Conservation (phyloP, 495 filamentous ascomycete species). For the Astrothelium macrocarpum region DNA sequence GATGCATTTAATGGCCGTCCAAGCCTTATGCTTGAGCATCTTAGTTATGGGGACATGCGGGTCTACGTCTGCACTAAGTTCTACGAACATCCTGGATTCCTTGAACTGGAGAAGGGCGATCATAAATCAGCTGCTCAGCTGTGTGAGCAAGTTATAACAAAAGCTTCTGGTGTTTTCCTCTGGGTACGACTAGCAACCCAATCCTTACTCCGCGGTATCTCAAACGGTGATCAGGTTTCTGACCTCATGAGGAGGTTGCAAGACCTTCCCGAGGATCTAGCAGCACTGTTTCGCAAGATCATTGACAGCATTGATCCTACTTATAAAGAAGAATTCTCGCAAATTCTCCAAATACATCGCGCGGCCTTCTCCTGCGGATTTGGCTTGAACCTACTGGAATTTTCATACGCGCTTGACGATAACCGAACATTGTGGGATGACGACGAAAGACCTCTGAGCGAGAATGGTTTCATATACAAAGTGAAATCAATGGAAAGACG, state of each 20-base stretch:
- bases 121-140: background rate
- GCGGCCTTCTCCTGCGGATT: background rate
- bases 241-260: background rate
- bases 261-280: background rate
- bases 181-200: slow-evolving; percentile 10
- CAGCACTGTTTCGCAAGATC: background rate
- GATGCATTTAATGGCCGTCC: slow-evolving; percentile 11
- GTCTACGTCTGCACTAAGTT: slow-evolving; percentile 7
- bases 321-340: background rate
- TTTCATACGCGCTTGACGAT: background rate
- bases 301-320: background rate
- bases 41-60: slow-evolving; percentile 14
- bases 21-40: slow-evolving; percentile 11
- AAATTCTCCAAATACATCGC: background rate
- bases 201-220: background rate
- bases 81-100: background rate
- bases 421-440: background rate
- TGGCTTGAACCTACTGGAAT: background rate
- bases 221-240: background rate
- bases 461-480: background rate
- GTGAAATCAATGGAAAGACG: slow-evolving; percentile 2
- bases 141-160: background rate
- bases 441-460: background rate
- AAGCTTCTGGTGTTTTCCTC: slow-evolving; percentile 13
- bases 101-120: background rate